Base-by-base conservation (phyloP, 2,329 filamentous ascomycete species). In the Nigrograna mackinnonii region DNA sequence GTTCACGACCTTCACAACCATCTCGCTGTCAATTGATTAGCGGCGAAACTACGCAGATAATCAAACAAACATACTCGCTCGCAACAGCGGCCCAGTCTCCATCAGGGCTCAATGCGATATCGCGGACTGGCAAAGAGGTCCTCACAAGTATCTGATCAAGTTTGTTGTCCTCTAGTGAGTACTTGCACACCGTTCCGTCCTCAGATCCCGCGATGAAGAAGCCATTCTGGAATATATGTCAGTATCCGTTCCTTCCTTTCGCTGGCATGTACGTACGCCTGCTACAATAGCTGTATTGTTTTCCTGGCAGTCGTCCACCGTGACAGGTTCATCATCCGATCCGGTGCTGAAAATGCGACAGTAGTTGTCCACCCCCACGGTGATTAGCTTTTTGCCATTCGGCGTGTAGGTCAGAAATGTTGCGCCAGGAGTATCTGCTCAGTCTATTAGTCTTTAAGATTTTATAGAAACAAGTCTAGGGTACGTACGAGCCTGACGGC, bases 121-220 rank as follows among this genome's bases (percentile, higher is more conserved):
- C 91, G 59, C 94, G 83, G 22, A 96, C 83, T 1, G 94, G 89
- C 3, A 96, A 75, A n/a, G 90, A 85, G 44, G 86, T 89, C 51
- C 94, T 85, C 19, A 91, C 80, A 37, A 99, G 80, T 52, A 95
- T 87, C 46, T 86, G 85, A 49, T 95, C 89, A 70, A 95, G 89
- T 20, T 76, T 69, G 58, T 85, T 85, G 3, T 82, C 83, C 43
- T 82, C 78, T 37, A 96, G 79, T n/a, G 87, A 88, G 74, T 95
- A 99, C 57, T 91, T 83, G 75, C 87, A 95, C 59, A 99, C 90
- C n/a, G 87, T 94, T 61, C 95, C 94, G 71, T 97, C 91, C 68
- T 99, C 92, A 16, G 89, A 89, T 20, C 91, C 94, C 48, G 90
- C 84, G 33, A 97, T 83, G 64, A 96, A 95, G 68, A 88, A 91